Evolutionary conservation across 331 rosid species (phyloP).

Genomic region (Saraca asoca): DNA sequence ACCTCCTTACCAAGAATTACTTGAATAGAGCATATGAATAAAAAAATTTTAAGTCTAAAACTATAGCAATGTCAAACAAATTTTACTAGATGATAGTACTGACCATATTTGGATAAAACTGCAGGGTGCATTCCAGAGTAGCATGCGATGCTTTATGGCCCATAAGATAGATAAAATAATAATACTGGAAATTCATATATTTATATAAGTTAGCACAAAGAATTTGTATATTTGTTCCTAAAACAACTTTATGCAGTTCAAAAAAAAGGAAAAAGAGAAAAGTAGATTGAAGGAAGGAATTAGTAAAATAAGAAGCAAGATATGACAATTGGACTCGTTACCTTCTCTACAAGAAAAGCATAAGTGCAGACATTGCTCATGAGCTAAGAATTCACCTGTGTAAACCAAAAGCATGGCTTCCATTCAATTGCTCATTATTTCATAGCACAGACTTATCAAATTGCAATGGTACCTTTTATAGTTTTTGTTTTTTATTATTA

Average conservation of each 20-base stretch:
- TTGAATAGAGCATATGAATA: conserved; percentile 48
- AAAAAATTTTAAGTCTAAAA: conserved; percentile 17
- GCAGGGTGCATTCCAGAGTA: conserved; percentile 93
- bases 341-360: conserved; percentile 99
- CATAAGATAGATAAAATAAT: conserved; percentile 93
- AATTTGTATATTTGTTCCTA: no score
- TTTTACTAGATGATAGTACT: conserved; percentile 23
- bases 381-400: conserved; percentile 96
- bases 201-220: no score
- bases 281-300: conserved; percentile 20
- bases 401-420: conserved; percentile 7
- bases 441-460: conserved; percentile 2
- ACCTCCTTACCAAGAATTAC: conserved; percentile 98
- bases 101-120: conserved; percentile 96
- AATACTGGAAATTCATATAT: conserved; percentile 64
- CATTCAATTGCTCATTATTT: conserved; percentile 12
- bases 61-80: neutral
- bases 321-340: conserved; percentile 28
- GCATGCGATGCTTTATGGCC: conserved; percentile 94
- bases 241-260: no score
- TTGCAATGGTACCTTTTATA: no score
- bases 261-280: no score
- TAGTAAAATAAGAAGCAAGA: neutral
- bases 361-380: conserved; percentile 96
- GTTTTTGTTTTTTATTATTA: no score